Evolutionary conservation across 2,329 filamentous ascomycete genomes (phyloP), one percentile per base, ranked within the genome.

Genomic region (Pseudogymnoascus sp.): DNA sequence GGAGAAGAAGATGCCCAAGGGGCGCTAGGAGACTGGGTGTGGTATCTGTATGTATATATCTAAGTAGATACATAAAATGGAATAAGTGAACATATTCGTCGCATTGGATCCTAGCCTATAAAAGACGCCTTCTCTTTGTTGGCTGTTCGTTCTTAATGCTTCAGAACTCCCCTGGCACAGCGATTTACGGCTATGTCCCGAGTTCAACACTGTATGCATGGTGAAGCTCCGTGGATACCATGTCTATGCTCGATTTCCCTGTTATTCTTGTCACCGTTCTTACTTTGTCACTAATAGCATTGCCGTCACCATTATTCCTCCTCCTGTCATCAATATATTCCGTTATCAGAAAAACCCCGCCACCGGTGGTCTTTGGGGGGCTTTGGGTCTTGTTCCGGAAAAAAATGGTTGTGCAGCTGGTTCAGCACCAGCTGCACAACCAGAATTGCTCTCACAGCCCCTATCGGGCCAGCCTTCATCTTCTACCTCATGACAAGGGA

Each of bases 1-100:
- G 70, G 88, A 90, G 63, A 89, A 84, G 77, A 96, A 90, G 74
- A 80, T 88, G 75, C 83, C 85, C 0, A 89, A 87, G 54, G 65
- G 62, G 16, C 61, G 63, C 61, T 43, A 60, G 9, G 32, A n/a
- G 58, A 4, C n/a, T 18, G 8, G 25, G 14, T 1, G 25, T 30
- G 25, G 47, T 7, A 54, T 54, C 47, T 18, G 28, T 54, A 54
- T 34, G n/a, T 6, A 34, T 34, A 32, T 54, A 54, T 54, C 28
- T 32, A 54, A 20, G 7, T 50, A 50, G n/a, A 6, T 34, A 54
- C 9, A 54, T 54, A 54, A 54, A 54, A 54, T 54, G 28, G 28
- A 32, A 54, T 54, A 32, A 20, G n/a, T 32, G 8, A 30, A 50
- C 14, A 54, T 32, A 54, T 54, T 47, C 8, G 5, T 25, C 12